These are phyloP conservation scores for Raffaelea arxii DNA, from an alignment of 2,329 filamentous ascomycete species.

Conservation along the genomic window DNA sequence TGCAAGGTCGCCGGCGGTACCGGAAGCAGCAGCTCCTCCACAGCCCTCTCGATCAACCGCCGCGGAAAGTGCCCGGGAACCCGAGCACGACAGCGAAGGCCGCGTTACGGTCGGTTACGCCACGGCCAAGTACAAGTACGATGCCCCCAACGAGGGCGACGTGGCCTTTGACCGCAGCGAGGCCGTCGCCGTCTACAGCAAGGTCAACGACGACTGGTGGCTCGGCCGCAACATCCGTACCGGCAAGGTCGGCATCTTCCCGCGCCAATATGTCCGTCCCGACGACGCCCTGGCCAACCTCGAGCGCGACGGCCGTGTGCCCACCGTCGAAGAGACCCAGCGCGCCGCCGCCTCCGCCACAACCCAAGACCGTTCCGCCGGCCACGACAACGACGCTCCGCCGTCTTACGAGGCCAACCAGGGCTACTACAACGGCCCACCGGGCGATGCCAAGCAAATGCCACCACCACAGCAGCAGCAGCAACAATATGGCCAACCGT, in stretches of 20 bases:
- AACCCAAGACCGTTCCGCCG: background rate
- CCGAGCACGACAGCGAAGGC: slow-evolving; percentile 20
- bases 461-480: slow-evolving; percentile 10
- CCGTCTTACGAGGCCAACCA: slow-evolving; percentile 16
- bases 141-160: slow-evolving; percentile 69
- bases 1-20: slow-evolving; percentile 25
- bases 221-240: slow-evolving; percentile 79
- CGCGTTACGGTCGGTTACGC: slow-evolving; percentile 62
- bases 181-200: slow-evolving; percentile 69
- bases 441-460: background rate
- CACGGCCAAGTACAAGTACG: slow-evolving; percentile 76
- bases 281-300: slow-evolving; percentile 26
- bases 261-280: slow-evolving; percentile 76
- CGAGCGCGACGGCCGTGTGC: slow-evolving; percentile 9
- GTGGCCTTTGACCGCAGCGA: slow-evolving; percentile 74
- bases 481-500: background rate
- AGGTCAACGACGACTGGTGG: slow-evolving; percentile 98
- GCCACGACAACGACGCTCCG: slow-evolving; percentile 13
- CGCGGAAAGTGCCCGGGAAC: slow-evolving; percentile 30
- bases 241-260: slow-evolving; percentile 84
- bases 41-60: slow-evolving; percentile 15
- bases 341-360: background rate
- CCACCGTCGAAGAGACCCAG: slow-evolving; percentile 1
- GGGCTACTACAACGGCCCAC: slow-evolving; percentile 15
- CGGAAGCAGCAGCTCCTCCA: slow-evolving; percentile 30